Evolutionary conservation across 495 filamentous ascomycete species (phyloP).

Genomic region (Aspergillus affinis): DNA sequence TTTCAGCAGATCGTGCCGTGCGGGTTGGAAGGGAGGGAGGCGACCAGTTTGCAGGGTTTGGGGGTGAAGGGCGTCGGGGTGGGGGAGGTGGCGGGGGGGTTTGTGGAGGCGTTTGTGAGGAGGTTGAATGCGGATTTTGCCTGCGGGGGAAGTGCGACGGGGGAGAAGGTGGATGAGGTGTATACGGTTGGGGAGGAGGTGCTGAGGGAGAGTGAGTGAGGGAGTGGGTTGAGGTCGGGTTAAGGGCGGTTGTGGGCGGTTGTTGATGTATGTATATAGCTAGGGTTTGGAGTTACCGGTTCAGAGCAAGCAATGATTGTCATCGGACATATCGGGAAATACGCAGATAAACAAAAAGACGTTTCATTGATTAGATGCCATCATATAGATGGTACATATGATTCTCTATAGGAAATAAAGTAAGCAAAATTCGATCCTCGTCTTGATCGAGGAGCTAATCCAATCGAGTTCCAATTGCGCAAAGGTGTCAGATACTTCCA

Average conservation of each 20-base stretch:
- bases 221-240: not conserved
- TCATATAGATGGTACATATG: constrained; percentile 7
- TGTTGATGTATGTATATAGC: constrained; percentile 6
- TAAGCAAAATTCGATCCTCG: not conserved
- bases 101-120: constrained; percentile 42
- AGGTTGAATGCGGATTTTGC: constrained; percentile 45
- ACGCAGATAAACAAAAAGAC: not conserved
- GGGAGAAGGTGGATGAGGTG: constrained; percentile 44
- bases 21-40: constrained; percentile 73
- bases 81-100: constrained; percentile 36
- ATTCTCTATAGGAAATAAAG: not conserved
- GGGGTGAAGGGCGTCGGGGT: constrained; percentile 30
- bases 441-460: not conserved
- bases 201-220: constrained; percentile 17
- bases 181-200: constrained; percentile 39
- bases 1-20: constrained; percentile 83
- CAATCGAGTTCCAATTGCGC: not conserved
- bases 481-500: not conserved
- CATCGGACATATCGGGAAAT: not conserved
- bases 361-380: not conserved
- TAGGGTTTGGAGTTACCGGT: no score
- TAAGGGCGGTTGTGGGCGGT: not conserved
- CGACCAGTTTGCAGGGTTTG: constrained; percentile 63
- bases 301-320: not conserved
- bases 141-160: constrained; percentile 23